Evolutionary conservation across 331 rosid genomes (phyloP).

Genomic region (Cucumis variabilis): DNA sequence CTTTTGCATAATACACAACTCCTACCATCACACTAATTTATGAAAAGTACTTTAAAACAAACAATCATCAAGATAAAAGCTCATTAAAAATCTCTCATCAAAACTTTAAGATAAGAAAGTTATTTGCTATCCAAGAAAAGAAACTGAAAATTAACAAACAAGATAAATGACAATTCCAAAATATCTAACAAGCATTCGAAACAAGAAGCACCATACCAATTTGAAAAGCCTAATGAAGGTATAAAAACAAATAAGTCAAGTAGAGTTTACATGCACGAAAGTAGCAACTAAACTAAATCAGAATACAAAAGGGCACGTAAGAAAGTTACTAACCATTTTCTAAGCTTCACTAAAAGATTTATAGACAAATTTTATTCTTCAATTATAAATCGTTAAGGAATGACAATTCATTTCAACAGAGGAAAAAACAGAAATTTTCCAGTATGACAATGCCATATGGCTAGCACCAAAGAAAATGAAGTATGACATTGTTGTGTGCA

Average conservation of each 20-base stretch:
- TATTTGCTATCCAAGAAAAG: background rate
- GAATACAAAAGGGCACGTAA: background rate
- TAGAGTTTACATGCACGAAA: background rate
- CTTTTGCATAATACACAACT: slow-evolving; percentile 10
- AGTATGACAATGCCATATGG: too few relatives aligned
- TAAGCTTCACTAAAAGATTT: background rate
- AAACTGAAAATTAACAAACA: slow-evolving; percentile 17
- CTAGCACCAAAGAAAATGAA: too few relatives aligned
- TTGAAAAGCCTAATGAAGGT: background rate
- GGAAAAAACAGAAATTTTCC: too few relatives aligned
- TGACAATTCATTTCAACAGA: too few relatives aligned
- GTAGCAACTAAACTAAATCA: background rate
- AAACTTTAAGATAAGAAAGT: too few relatives aligned
- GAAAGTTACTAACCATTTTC: background rate
- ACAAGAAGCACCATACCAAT: background rate
- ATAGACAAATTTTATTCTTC: background rate
- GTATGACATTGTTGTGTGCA: too few relatives aligned
- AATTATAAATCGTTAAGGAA: too few relatives aligned
- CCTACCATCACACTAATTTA: slow-evolving; percentile 26
- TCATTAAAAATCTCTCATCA: too few relatives aligned
- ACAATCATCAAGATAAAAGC: too few relatives aligned
- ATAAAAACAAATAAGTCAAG: background rate
- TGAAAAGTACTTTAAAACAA: too few relatives aligned
- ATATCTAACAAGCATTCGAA: background rate
- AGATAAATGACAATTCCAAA: background rate